Base-by-base conservation (phyloP, 2,329 filamentous ascomycete species). In the Monilinia vaccinii-corymbosi region DNA sequence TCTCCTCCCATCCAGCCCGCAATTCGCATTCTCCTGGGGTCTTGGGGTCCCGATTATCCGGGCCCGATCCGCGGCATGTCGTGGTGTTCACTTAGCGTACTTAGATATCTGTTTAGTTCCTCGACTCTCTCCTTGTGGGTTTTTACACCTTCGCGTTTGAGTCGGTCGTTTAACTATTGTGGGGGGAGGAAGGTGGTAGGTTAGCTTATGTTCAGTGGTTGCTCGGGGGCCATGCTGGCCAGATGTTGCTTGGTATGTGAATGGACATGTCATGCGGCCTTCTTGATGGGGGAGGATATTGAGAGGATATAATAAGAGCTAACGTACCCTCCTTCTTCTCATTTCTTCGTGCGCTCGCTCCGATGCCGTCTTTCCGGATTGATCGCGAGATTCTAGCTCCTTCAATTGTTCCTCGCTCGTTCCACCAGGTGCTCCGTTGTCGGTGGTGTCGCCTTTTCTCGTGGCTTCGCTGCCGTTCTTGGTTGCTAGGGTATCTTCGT, bases 61-160 rank as follows among this genome's bases (percentile, higher is more conserved):
- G 80, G 80, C 61, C 80, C 80, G 61, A 82, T 82, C 66, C 79
- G 76, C 9, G 80, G 80, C 92, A 99, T 99, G 73, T 99, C 94
- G 74, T 99, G 93, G 76, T 99, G 94, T 75, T 99, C 94, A 75
- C 90, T 96, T 70, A 99, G 75, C 66, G 86, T 88, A 65, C 90
- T 94, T 40, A 99, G 77, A 73, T 97, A 97, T 64, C 89, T 90
- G 73, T 99, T 99, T 68, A 97, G 77, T 73, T 97, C 91, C 73
- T 97, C 92, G 47, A 99, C 93, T 13, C 91, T 85, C 77, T 99
- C 89, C 73, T 97, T 97, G 75, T 99, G 94, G 34, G 92, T 96
- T 79, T 97, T 97, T 66, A 93, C 83, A 18, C 95, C 87, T 72
- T 97, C 92, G 32, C 69, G 68, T 71, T 88, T 86, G 48, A 95